A percentile compares a stretch with the other conserved stretches of the same genome.
Evolutionary conservation across 257 asterid species (phyloP).

Genomic region (Anisodus tanguticus): DNA sequence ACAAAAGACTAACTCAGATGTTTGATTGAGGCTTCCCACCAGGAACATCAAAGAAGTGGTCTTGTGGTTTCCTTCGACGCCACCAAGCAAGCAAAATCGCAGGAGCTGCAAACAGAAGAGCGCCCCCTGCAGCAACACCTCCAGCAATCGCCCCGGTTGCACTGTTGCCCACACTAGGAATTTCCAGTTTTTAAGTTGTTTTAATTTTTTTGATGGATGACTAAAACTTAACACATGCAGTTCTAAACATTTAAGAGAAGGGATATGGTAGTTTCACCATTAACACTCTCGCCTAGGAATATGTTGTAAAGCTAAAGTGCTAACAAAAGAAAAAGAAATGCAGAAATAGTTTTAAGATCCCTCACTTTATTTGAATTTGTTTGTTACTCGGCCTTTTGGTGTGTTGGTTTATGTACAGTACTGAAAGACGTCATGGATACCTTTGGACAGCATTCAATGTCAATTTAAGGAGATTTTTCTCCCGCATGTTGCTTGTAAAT

Average conservation of each 20-base stretch:
- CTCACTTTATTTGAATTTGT: not conserved
- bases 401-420: constrained; percentile 1
- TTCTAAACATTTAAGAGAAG: not conserved
- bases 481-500: not conserved
- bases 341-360: not conserved
- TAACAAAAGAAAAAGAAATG: not conserved
- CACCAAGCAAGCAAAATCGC: constrained; percentile 76
- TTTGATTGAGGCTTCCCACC: constrained; percentile 56
- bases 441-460: constrained; percentile 2
- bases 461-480: not conserved
- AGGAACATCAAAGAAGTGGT: constrained; percentile 91
- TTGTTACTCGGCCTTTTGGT: not conserved
- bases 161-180: constrained; percentile 62
- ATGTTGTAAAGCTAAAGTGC: constrained; percentile 3
- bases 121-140: constrained; percentile 91
- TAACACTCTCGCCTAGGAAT: not conserved
- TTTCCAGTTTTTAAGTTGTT: not conserved
- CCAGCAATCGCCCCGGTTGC: constrained; percentile 88
- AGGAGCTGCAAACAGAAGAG: constrained; percentile 86
- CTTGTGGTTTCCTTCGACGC: constrained; percentile 77
- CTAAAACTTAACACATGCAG: not conserved
- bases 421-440: not conserved
- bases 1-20: not conserved
- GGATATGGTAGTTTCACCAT: not conserved
- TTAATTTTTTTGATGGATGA: not conserved